Evolutionary conservation across 179 eudicot genomes (phyloP).

Genomic region (Silene vulgaris): DNA sequence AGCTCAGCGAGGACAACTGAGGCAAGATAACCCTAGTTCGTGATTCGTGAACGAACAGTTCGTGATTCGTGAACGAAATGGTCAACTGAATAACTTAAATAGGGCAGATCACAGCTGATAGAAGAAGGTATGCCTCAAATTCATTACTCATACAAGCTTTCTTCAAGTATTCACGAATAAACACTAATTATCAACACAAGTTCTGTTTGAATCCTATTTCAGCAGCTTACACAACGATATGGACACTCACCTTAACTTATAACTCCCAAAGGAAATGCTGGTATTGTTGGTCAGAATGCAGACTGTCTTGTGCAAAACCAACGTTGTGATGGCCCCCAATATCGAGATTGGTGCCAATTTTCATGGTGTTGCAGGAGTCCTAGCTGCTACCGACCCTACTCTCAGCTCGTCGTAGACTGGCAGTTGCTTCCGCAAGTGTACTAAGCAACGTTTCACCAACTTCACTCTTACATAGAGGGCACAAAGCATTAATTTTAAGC

Average conservation of each 20-base stretch:
- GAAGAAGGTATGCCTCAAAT: neutral
- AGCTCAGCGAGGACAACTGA: neutral
- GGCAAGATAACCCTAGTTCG: neutral
- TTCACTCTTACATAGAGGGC: constrained; percentile 46
- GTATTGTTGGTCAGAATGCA: neutral
- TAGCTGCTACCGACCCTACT: constrained; percentile 20
- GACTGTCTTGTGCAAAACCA: constrained; percentile 2
- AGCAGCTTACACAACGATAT: constrained; percentile 6
- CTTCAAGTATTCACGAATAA: constrained; percentile 12
- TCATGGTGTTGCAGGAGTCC: constrained; percentile 18
- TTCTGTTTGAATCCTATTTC: neutral
- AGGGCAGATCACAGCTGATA: constrained; percentile 11
- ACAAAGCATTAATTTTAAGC: constrained; percentile 47
- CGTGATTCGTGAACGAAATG: neutral
- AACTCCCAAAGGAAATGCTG: constrained; percentile 5
- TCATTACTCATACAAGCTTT: neutral
- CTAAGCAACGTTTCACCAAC: constrained; percentile 39
- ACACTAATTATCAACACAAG: constrained; percentile 18
- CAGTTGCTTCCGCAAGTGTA: constrained; percentile 37
- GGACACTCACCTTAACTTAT: constrained; percentile 10
- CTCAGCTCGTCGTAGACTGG: constrained; percentile 37
- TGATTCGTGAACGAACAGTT: neutral
- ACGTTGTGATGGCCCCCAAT: neutral
- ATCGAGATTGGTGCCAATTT: constrained; percentile 1
- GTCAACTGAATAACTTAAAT: constrained; percentile 6